Evolutionary conservation across 2,329 filamentous ascomycete species (phyloP), one percentile per base, ranked within the genome.

Genomic region (Talaromyces sp.): DNA sequence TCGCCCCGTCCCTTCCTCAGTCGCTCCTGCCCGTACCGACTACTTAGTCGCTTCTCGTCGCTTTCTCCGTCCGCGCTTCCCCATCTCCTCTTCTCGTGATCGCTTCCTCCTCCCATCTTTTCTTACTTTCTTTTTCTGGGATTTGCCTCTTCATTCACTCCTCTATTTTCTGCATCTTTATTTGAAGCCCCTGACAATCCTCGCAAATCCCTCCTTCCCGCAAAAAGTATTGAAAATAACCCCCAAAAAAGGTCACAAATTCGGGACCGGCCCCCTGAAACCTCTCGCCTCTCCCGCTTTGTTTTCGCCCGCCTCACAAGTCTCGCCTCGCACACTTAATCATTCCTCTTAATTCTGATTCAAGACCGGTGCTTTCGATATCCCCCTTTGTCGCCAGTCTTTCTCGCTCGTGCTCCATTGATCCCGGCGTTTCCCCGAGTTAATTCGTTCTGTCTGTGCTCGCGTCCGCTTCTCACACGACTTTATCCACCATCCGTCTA

Each of bases 81-180:
- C 55, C 39, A 19, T 57, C 54, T 62, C 63, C 63, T 65, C 64
- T 63, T 66, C 60, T 69, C 61, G 66, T 59, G 63, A 64, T 62
- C 55, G 61, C 63, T 60, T 65, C 65, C 66, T 69, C 68, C 13
- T 36, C 33, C 33, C 65, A 66, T 71, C 71, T 67, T 61, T 66
- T 66, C 69, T 67, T 65, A 61, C 64, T 59, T 63, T 67, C 65
- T 62, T 63, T 59, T 59, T 58, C 59, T 64, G 60, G 61, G 63
- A 62, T 58, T 65, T 62, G 69, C 68, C 70, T 69, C 66, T 69
- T 69, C 67, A 63, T 72, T 72, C 68, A 67, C 63, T 65, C 65
- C 65, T 63, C 64, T 62, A 62, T 67, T 64, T 60, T 59, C 58
- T 62, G 56, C 56, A 59, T 59, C 55, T 55, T 59, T 59, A 33